A percentile compares a stretch with the other conserved stretches of the same genome.
These are phyloP conservation scores for Colletotrichum trifolii DNA, from an alignment of 2,329 filamentous ascomycete species.

Conservation along the genomic window DNA sequence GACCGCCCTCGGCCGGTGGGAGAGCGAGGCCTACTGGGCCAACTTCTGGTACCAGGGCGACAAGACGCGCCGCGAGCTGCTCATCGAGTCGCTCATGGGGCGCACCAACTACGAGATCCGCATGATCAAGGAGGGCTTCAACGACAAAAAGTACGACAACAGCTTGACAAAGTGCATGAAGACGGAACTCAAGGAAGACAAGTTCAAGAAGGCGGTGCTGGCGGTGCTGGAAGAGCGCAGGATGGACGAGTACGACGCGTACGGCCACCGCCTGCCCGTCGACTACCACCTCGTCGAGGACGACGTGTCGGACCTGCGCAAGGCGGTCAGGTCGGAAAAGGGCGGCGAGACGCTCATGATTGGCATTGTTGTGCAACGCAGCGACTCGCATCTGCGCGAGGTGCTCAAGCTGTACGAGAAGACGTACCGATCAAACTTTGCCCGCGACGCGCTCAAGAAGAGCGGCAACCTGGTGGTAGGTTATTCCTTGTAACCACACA, in stretches of 20 bases:
- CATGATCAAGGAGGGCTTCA: constrained; percentile 87
- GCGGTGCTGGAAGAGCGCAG: constrained; percentile 83
- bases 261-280: constrained; percentile 67
- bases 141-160: constrained; percentile 90
- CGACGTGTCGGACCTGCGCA: constrained; percentile 79
- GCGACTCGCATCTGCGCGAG: constrained; percentile 84
- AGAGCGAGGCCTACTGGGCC: constrained; percentile 96
- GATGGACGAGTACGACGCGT: constrained; percentile 81
- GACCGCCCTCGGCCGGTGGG: constrained; percentile 88
- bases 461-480: constrained; percentile 92
- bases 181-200: constrained; percentile 92
- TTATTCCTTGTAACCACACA: constrained; percentile 41
- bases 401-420: constrained; percentile 82
- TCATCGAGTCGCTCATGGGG: constrained; percentile 94
- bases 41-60: constrained; percentile 97
- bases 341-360: constrained; percentile 92
- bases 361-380: constrained; percentile 81
- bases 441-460: constrained; percentile 86
- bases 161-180: constrained; percentile 87
- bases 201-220: constrained; percentile 90
- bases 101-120: constrained; percentile 88
- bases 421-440: constrained; percentile 82
- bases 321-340: constrained; percentile 75
- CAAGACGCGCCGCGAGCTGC: constrained; percentile 83
- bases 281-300: constrained; percentile 72